Percentiles rank a stretch among this genome's conserved stretches.
These are phyloP conservation scores for Nymphaea thermarum DNA, from an alignment of 164 flowering plant genomes.

Conservation along the genomic window DNA sequence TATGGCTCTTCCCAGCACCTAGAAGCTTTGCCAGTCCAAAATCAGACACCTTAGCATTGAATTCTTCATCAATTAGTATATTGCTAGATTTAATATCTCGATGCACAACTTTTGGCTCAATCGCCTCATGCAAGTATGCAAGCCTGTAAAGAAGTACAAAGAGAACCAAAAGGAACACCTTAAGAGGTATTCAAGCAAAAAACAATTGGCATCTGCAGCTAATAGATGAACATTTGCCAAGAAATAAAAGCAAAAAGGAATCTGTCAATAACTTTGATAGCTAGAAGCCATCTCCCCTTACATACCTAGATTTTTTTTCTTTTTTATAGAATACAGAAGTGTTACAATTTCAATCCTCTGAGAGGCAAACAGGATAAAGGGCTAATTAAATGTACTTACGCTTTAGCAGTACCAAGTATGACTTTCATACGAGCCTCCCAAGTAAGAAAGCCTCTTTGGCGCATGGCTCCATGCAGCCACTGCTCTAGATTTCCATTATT, in stretches of 20 bases:
- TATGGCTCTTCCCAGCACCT: slow-evolving; percentile 81
- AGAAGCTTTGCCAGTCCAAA: slow-evolving; percentile 86
- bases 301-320: background rate
- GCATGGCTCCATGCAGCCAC: slow-evolving; percentile 87
- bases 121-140: slow-evolving; percentile 86
- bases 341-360: background rate
- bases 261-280: no score
- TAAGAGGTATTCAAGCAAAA: background rate
- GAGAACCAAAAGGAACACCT: background rate
- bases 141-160: slow-evolving; percentile 31
- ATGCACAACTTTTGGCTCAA: slow-evolving; percentile 88
- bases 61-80: slow-evolving; percentile 71
- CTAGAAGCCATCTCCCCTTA: background rate
- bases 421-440: slow-evolving; percentile 89
- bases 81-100: slow-evolving; percentile 90
- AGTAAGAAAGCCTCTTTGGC: slow-evolving; percentile 67
- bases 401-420: slow-evolving; percentile 83
- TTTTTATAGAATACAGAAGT: background rate
- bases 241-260: no score
- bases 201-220: background rate
- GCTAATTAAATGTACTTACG: slow-evolving; percentile 32
- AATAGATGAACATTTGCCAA: background rate
- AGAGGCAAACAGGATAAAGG: background rate
- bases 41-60: slow-evolving; percentile 83
- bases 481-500: slow-evolving; percentile 84